phyloP scores from a whole-genome alignment of 169 alveolate genomes.

The Eimeria praecox region DNA sequence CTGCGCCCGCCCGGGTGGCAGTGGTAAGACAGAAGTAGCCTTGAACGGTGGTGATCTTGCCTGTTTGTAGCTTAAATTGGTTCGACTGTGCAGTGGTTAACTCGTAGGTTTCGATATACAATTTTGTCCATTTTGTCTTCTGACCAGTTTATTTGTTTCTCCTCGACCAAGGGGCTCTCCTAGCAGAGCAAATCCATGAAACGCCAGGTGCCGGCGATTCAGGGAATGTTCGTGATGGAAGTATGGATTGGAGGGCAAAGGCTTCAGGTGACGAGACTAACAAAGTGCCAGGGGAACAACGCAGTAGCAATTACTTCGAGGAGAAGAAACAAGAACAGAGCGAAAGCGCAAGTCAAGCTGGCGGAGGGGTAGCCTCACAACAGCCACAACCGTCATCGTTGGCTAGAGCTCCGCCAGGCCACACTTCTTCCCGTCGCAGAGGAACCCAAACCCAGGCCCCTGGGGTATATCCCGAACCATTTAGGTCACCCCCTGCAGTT shows the following conservation, averaged over 20 bases:
- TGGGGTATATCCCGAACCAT: neutral
- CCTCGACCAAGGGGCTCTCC: slow-evolving; percentile 35
- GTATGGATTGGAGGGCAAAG: neutral
- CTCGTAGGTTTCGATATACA: neutral
- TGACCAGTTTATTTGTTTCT: slow-evolving; percentile 39
- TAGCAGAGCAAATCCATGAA: slow-evolving; percentile 16
- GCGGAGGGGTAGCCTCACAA: neutral
- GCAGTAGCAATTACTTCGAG: neutral
- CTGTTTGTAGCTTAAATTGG: neutral
- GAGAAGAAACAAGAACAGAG: neutral
- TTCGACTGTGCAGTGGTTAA: neutral
- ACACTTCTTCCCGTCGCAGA: neutral
- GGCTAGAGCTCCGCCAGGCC: neutral
- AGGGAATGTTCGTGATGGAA: neutral
- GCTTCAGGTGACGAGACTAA: neutral
- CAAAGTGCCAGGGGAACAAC: neutral
- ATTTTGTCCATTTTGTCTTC: neutral
- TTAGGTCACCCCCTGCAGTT: neutral
- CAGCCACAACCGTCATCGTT: neutral
- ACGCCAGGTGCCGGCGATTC: slow-evolving; percentile 2
- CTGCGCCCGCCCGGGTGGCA: slow-evolving; percentile 18
- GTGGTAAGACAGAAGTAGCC: slow-evolving; percentile 22
- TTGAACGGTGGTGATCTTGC: neutral
- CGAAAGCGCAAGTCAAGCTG: neutral
- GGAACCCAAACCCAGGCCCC: neutral